phyloP scores from a whole-genome alignment of 495 filamentous ascomycete species.

The Wilcoxina mikolae region DNA sequence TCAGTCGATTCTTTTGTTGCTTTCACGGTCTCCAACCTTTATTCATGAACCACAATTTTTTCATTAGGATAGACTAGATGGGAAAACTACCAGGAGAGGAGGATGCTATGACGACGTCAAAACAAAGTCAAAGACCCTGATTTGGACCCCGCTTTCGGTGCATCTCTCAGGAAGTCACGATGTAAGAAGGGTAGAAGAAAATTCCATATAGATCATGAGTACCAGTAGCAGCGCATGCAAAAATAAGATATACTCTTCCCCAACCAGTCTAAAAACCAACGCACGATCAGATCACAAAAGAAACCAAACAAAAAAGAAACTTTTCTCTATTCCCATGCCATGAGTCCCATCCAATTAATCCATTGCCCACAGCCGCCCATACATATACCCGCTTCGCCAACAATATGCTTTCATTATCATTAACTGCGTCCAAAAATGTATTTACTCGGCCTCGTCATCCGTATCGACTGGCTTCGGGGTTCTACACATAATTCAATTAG shows the following conservation, averaged over 20 bases:
- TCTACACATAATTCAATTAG: conserved; percentile 44
- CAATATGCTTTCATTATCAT: background rate
- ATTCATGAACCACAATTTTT: too few species aligned
- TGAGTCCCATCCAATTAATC: background rate
- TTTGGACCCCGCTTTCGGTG: too few species aligned
- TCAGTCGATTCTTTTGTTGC: too few species aligned
- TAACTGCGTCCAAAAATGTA: background rate
- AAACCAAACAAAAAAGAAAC: conserved; percentile 1
- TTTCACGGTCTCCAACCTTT: too few species aligned
- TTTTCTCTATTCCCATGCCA: background rate
- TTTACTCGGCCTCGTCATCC: conserved; percentile 52
- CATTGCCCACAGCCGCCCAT: background rate
- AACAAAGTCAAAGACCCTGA: too few species aligned
- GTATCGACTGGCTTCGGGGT: conserved; percentile 66
- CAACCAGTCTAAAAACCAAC: background rate
- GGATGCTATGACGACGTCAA: too few species aligned
- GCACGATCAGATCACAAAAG: background rate
- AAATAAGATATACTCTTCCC: background rate
- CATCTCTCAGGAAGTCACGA: too few species aligned
- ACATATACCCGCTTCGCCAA: background rate
- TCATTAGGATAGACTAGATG: too few species aligned
- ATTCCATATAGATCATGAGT: too few species aligned
- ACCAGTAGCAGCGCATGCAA: background rate
- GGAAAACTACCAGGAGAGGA: too few species aligned
- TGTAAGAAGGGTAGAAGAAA: background rate